phyloP scores from a whole-genome alignment of 2,329 filamentous ascomycete species.

The Pezicula carpinea region DNA sequence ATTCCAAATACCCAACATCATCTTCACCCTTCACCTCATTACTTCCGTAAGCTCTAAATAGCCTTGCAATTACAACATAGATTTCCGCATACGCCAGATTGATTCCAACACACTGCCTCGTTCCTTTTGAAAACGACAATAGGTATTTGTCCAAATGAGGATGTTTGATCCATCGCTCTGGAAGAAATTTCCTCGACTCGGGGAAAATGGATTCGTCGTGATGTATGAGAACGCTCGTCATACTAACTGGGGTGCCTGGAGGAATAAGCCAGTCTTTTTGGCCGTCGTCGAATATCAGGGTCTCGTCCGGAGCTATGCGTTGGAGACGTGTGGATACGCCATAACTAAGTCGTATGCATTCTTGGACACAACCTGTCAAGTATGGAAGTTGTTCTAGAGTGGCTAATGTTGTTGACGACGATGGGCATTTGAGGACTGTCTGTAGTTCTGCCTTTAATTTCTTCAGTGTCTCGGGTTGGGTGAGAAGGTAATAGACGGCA shows the following conservation, averaged over 20 bases:
- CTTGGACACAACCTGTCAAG: slow-evolving; percentile 33
- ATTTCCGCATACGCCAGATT: slow-evolving; percentile 30
- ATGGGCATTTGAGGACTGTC: background rate
- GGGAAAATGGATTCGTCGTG: slow-evolving; percentile 34
- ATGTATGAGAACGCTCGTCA: slow-evolving; percentile 34
- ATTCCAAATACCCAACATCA: slow-evolving; percentile 13
- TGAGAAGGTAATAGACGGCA: slow-evolving; percentile 8
- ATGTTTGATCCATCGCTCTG: slow-evolving; percentile 36
- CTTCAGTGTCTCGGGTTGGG: slow-evolving; percentile 3
- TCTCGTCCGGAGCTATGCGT: slow-evolving; percentile 17
- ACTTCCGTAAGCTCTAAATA: slow-evolving; percentile 21
- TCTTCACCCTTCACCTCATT: slow-evolving; percentile 6
- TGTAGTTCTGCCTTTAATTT: slow-evolving; percentile 7
- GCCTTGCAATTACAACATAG: slow-evolving; percentile 25
- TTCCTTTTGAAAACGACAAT: slow-evolving; percentile 6
- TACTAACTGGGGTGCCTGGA: slow-evolving; percentile 32
- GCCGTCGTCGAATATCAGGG: slow-evolving; percentile 20
- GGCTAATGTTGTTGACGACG: background rate
- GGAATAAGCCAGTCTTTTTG: slow-evolving; percentile 17
- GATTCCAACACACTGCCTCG: slow-evolving; percentile 7
- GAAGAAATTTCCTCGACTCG: slow-evolving; percentile 32
- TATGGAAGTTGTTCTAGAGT: slow-evolving; percentile 34
- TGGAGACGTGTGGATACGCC: slow-evolving; percentile 13
- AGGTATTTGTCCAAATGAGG: slow-evolving; percentile 25
- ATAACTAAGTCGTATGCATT: slow-evolving; percentile 33